Conservation (phyloP, 208 protist species). For the Vickermania spadyakhi region DNA sequence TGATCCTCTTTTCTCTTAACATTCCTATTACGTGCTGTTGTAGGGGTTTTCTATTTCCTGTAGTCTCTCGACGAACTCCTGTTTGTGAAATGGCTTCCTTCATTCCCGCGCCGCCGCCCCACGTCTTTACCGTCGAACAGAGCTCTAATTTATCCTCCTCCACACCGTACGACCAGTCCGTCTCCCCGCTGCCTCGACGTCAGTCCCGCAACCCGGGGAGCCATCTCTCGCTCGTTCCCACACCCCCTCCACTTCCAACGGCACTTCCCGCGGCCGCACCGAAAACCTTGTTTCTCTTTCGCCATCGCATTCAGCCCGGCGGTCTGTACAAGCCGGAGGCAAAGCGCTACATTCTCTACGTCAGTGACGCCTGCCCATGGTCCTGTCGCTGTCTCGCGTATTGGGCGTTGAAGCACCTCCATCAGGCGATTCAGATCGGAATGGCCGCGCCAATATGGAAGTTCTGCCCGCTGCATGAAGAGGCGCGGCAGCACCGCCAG, state of each 20-base stretch:
- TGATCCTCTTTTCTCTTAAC: too few relatives aligned
- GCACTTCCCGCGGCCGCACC: neutral
- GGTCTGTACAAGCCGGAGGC: constrained; percentile 30
- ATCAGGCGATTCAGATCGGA: constrained; percentile 39
- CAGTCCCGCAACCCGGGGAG: too few relatives aligned
- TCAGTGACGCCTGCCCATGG: constrained; percentile 86
- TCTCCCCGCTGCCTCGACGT: too few relatives aligned
- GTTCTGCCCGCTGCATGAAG: neutral
- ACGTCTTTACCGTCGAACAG: too few relatives aligned
- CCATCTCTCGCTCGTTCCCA: too few relatives aligned
- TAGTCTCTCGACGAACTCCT: too few relatives aligned
- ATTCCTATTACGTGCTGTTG: too few relatives aligned
- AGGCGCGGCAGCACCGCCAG: neutral
- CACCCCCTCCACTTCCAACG: neutral
- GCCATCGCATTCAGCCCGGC: constrained; percentile 25
- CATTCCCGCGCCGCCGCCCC: too few relatives aligned
- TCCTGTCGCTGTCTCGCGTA: constrained; percentile 44
- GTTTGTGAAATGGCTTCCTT: too few relatives aligned
- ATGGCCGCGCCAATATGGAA: constrained; percentile 41
- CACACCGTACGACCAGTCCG: too few relatives aligned
- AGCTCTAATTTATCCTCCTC: too few relatives aligned
- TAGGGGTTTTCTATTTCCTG: too few relatives aligned
- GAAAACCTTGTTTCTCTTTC: constrained; percentile 16
- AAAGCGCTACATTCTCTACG: constrained; percentile 84
- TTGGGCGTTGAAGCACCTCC: constrained; percentile 39